Evolutionary conservation across 2,329 filamentous ascomycete species (phyloP), one percentile per base, ranked within the genome.

Genomic region (Trichoderma sp.): DNA sequence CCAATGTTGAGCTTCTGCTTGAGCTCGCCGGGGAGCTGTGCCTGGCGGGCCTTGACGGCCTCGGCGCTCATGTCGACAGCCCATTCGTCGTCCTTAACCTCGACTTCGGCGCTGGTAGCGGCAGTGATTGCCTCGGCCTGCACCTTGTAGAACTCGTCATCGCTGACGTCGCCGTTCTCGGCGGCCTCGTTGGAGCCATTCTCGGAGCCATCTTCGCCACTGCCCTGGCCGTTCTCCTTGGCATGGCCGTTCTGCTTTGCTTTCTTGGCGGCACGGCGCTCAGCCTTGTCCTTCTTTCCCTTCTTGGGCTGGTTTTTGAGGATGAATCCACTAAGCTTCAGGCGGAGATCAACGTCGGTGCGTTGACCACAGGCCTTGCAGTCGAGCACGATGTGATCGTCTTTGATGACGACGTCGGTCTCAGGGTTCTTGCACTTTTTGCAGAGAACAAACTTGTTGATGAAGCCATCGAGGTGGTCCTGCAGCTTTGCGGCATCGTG

Each of bases 371-470:
- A 99, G 78, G 97, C 97, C 88, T 99, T 99, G 93, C 97, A 99
- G 87, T 99, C 97, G 80, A 98, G 92, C 78, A 94, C 86, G 85
- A 99, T 98, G 83, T 90, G 92, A 74, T 93, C 94, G 81, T 98
- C 95, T 87, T 98, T 98, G 89, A 98, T 95, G 83, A 93, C 91
- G 83, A 98, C 93, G 79, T 97, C 95, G 79, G 97, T 99, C 89
- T 99, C 97, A 45, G 97, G 97, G 86, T 99, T 99, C 92, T 98
- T 98, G 93, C 97, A 99, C 85, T 97, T 96, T 89, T 97, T 97
- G 94, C 97, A 99, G 78, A 99, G 95, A 82, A 99, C 97, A 80
- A 98, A 99, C 88, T 95, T 98, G 89, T 93, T 91, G 88, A 99
- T 99, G 91, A 99, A 99, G 81, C 95, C 95, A 85, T 98, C 96